A percentile compares a stretch with the other conserved stretches of the same genome.
phyloP scores from a whole-genome alignment of 2,329 filamentous ascomycete genomes.

The Lasiodiplodia sp. region DNA sequence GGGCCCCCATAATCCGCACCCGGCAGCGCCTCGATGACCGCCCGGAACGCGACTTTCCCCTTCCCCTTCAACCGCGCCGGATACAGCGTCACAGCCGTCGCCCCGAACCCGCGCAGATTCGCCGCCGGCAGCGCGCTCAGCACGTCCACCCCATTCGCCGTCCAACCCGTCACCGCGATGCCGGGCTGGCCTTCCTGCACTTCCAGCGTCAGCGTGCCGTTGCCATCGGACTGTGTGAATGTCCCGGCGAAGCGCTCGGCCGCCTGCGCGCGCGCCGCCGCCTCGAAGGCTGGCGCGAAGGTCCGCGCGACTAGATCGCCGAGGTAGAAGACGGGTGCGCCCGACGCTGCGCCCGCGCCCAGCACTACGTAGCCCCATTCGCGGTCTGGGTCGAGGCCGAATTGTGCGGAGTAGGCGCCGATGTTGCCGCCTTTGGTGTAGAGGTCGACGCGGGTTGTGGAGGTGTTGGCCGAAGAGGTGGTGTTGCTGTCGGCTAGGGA shows the following conservation, averaged over 20 bases:
- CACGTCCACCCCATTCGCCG: slow-evolving; percentile 36
- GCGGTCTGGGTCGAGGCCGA: slow-evolving; percentile 29
- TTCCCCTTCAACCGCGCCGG: neutral
- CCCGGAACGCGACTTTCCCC: neutral
- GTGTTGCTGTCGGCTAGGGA: slow-evolving; percentile 12
- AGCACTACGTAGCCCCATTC: slow-evolving; percentile 30
- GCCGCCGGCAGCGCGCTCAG: slow-evolving; percentile 13
- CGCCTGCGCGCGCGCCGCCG: slow-evolving; percentile 34
- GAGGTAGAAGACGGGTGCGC: neutral
- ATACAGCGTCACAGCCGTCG: neutral
- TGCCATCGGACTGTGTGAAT: slow-evolving; percentile 27
- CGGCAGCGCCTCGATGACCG: slow-evolving; percentile 8
- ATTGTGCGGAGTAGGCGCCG: slow-evolving; percentile 18
- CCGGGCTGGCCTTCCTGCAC: slow-evolving; percentile 32
- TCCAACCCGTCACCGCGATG: slow-evolving; percentile 33
- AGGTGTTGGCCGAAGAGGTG: neutral
- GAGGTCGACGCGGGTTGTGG: slow-evolving; percentile 35
- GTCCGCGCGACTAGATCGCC: slow-evolving; percentile 4
- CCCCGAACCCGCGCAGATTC: neutral
- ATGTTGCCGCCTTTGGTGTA: slow-evolving; percentile 30
- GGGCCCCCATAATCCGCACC: neutral
- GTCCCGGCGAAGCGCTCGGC: slow-evolving; percentile 32
- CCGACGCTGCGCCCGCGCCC: slow-evolving; percentile 22
- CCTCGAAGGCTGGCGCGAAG: slow-evolving; percentile 34
- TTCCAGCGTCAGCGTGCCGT: slow-evolving; percentile 29